A percentile compares a stretch with the other conserved stretches of the same genome.
These are phyloP conservation scores for Apiospora koreana DNA, from an alignment of 2,329 filamentous ascomycete genomes.

Conservation along the genomic window DNA sequence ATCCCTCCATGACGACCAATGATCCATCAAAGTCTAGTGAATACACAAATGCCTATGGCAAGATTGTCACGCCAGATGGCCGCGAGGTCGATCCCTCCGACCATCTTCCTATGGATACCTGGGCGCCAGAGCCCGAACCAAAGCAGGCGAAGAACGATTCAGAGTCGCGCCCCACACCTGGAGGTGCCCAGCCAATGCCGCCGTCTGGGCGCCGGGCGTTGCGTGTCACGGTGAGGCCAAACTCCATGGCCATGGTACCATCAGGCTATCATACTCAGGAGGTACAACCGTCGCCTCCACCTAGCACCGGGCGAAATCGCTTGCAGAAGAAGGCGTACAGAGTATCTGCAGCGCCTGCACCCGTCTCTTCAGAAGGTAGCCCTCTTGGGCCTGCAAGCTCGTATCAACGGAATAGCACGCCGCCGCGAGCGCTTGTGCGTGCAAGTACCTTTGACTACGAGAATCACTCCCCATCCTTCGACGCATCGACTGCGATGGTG, in stretches of 20 bases:
- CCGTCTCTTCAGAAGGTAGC: constrained; percentile 41
- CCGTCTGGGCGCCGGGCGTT: constrained; percentile 52
- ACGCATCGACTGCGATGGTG: constrained; percentile 25
- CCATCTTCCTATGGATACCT: constrained; percentile 74
- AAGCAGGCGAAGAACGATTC: constrained; percentile 41
- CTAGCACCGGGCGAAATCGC: constrained; percentile 52
- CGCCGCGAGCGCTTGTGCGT: constrained; percentile 45
- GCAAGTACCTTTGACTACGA: constrained; percentile 57
- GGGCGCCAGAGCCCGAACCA: constrained; percentile 74
- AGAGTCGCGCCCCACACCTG: constrained; percentile 46
- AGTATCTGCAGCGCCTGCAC: constrained; percentile 42
- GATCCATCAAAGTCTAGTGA: constrained; percentile 35
- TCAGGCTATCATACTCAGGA: constrained; percentile 30
- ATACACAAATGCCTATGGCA: constrained; percentile 58
- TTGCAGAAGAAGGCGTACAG: constrained; percentile 65
- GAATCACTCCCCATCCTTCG: constrained; percentile 47
- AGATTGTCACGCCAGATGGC: constrained; percentile 76
- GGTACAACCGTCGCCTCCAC: constrained; percentile 34
- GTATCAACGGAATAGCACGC: constrained; percentile 51
- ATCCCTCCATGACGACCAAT: constrained; percentile 53
- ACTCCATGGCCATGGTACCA: constrained; percentile 44
- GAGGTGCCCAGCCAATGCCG: constrained; percentile 55
- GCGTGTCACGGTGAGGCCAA: constrained; percentile 51
- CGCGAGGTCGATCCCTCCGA: constrained; percentile 79
- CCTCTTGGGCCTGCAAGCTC: constrained; percentile 56